These are phyloP conservation scores for Saccharomyces pastorianus DNA, from an alignment of 1,139 yeast species.

Conservation along the genomic window DNA sequence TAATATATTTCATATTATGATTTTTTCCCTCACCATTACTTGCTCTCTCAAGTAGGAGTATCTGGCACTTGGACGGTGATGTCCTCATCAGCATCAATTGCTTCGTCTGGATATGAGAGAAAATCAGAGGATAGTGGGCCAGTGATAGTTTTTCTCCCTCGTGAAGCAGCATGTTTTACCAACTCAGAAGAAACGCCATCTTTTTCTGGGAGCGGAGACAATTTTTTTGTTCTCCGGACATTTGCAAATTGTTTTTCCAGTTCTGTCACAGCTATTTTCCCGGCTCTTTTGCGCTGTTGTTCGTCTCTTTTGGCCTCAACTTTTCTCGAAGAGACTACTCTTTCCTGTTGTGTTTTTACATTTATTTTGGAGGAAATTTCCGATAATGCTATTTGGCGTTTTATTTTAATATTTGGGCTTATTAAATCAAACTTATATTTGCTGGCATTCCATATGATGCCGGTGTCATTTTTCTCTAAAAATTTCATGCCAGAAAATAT, in stretches of 20 bases:
- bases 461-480: constrained; percentile 26
- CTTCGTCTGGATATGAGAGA: background rate
- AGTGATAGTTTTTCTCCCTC: background rate
- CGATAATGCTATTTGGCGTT: background rate
- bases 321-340: background rate
- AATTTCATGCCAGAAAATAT: constrained; percentile 31
- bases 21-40: background rate
- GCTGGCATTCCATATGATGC: constrained; percentile 25
- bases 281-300: constrained; percentile 1
- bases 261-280: background rate
- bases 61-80: background rate
- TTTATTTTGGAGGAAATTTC: background rate
- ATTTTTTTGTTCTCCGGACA: background rate
- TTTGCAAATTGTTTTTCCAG: background rate
- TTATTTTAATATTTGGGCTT: background rate
- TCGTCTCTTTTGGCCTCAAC: background rate
- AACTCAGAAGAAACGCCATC: background rate
- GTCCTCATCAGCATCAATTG: background rate
- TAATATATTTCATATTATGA: background rate
- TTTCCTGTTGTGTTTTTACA: background rate
- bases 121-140: background rate
- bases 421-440: background rate
- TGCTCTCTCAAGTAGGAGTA: background rate
- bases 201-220: background rate
- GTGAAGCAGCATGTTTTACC: background rate